Percentiles rank a stretch among this genome's conserved stretches.
Evolutionary conservation across 2,329 filamentous ascomycete genomes (phyloP).

Genomic region (Periglandula ipomoeae): DNA sequence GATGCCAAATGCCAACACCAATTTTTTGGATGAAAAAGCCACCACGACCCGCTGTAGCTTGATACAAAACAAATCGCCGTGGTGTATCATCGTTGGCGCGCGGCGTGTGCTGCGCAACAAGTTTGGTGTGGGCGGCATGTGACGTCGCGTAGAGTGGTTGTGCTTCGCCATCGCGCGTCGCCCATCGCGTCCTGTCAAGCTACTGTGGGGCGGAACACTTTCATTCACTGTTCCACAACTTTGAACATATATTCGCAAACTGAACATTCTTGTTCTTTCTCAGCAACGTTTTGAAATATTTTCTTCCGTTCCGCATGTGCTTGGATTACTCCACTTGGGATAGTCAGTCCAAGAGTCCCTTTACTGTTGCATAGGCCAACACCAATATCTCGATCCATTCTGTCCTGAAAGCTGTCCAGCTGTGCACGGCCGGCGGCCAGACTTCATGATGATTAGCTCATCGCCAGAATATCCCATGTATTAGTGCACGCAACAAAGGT

Average conservation of each 20-base stretch:
- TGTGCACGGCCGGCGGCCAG: not conserved
- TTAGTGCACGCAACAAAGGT: not conserved
- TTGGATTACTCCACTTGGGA: no score
- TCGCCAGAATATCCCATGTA: slow-evolving; percentile 23
- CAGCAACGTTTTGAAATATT: no score
- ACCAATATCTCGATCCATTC: not conserved
- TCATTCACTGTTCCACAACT: not conserved
- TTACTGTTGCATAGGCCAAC: no score
- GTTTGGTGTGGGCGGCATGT: slow-evolving; percentile 2
- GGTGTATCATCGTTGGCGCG: no score
- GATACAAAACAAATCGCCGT: no score
- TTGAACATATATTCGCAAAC: not conserved
- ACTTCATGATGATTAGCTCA: slow-evolving; percentile 9
- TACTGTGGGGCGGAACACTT: not conserved
- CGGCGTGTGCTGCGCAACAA: not conserved
- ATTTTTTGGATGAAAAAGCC: no score
- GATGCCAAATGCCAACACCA: no score
- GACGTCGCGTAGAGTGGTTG: slow-evolving; percentile 10
- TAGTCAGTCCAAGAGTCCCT: no score
- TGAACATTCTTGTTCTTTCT: not conserved
- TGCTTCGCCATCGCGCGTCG: slow-evolving; percentile 2
- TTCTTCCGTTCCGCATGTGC: no score
- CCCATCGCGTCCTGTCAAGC: slow-evolving; percentile 7
- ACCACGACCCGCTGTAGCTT: no score
- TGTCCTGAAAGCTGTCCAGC: not conserved